Conservation (phyloP, 2,329 filamentous ascomycete species). For the Pseudopithomyces chartarum region DNA sequence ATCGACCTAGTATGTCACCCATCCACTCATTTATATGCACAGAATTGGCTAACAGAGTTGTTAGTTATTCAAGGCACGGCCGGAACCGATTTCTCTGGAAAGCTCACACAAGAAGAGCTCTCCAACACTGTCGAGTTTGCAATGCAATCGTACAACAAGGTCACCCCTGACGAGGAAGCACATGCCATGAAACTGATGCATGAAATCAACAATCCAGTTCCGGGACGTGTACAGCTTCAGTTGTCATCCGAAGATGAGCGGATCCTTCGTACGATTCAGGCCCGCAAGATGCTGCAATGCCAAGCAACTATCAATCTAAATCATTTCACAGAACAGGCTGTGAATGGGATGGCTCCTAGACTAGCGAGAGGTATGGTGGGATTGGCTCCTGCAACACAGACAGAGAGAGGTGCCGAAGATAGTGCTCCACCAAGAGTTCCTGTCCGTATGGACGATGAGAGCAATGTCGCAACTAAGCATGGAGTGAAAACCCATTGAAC, state of each 20-base stretch:
- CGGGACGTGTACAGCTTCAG: not conserved
- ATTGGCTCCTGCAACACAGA: too few relatives aligned
- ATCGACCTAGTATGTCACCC: constrained; percentile 45
- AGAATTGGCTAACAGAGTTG: not conserved
- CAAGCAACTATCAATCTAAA: too few relatives aligned
- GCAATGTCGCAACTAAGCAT: too few relatives aligned
- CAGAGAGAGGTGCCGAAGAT: too few relatives aligned
- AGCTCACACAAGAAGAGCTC: constrained; percentile 25
- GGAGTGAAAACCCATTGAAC: too few relatives aligned
- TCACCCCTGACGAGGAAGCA: not conserved
- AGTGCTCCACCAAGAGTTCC: too few relatives aligned
- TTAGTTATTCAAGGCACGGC: constrained; percentile 36
- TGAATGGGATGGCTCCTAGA: too few relatives aligned
- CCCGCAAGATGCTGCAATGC: too few relatives aligned
- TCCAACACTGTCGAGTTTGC: constrained; percentile 19
- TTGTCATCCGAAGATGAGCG: not conserved
- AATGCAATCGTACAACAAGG: constrained; percentile 1
- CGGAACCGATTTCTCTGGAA: constrained; percentile 15
- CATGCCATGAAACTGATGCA: not conserved
- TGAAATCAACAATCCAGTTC: not conserved
- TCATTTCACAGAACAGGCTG: too few relatives aligned
- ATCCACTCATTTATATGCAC: not conserved
- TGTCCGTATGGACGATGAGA: too few relatives aligned
- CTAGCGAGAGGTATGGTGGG: too few relatives aligned
- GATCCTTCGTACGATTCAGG: too few relatives aligned